phyloP scores from a whole-genome alignment of 768 basidiomycete genomes.

The Lentinula detonsa region DNA sequence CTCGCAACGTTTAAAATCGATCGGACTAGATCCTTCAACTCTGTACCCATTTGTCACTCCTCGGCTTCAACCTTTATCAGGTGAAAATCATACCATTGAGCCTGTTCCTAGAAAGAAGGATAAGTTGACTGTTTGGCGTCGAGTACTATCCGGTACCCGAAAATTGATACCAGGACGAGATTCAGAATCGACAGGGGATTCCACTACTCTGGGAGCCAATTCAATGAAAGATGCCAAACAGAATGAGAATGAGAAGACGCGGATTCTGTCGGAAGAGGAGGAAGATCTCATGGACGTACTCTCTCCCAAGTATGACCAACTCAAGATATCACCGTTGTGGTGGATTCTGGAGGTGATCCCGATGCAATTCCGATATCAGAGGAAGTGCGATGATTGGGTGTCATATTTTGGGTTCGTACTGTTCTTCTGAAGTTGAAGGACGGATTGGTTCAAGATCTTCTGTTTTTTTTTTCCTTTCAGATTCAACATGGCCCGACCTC shows the following conservation, averaged over 20 bases:
- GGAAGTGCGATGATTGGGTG: slow-evolving; percentile 23
- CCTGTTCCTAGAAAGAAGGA: slow-evolving; percentile 11
- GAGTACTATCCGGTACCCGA: background rate
- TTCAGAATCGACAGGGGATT: background rate
- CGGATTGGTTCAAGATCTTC: background rate
- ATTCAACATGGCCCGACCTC: slow-evolving; percentile 33
- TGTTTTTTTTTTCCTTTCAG: background rate
- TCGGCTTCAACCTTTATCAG: slow-evolving; percentile 15
- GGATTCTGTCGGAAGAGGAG: slow-evolving; percentile 43
- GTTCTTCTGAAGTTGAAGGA: background rate
- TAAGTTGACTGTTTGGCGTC: background rate
- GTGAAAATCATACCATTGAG: slow-evolving; percentile 14
- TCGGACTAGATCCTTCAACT: slow-evolving; percentile 41
- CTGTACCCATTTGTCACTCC: slow-evolving; percentile 37
- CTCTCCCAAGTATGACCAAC: slow-evolving; percentile 53
- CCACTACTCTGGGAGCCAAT: background rate
- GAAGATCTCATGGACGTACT: slow-evolving; percentile 60
- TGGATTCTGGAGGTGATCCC: slow-evolving; percentile 65
- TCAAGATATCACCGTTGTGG: slow-evolving; percentile 43
- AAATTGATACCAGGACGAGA: background rate
- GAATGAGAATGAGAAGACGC: slow-evolving; percentile 4
- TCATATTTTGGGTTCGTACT: slow-evolving; percentile 11
- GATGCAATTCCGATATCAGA: slow-evolving; percentile 30
- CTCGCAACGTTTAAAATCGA: slow-evolving; percentile 28
- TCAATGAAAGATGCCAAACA: background rate